Conservation (phyloP, 768 basidiomycete species). For the Phanerochaete sordida region DNA sequence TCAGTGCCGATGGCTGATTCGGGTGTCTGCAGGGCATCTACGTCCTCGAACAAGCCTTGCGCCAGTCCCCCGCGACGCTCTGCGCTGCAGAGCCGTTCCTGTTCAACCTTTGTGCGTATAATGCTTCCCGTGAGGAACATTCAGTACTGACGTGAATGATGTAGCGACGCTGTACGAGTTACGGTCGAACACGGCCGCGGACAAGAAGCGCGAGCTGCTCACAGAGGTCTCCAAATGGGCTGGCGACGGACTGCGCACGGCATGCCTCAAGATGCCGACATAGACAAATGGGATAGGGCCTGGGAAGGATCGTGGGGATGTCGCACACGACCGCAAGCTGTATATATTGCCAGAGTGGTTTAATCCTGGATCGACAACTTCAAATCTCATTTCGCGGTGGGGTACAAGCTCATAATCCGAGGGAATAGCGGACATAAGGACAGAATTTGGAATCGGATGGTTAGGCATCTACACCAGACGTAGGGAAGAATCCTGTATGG, state of each 20-base stretch:
- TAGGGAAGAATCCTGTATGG: not conserved
- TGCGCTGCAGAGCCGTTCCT: conserved; percentile 79
- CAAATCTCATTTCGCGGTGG: no score
- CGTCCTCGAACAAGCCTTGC: conserved; percentile 60
- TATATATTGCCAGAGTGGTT: no score
- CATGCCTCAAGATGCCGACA: conserved; percentile 73
- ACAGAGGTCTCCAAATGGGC: conserved; percentile 82
- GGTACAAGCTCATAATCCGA: no score
- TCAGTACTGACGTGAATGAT: not conserved
- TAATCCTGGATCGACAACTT: no score
- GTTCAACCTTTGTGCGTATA: conserved; percentile 72
- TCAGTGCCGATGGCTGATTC: not conserved
- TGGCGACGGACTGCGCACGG: conserved; percentile 75
- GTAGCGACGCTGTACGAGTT: conserved; percentile 83
- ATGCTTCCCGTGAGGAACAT: not conserved
- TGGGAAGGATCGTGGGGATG: no score
- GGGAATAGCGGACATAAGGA: no score
- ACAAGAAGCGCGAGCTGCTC: conserved; percentile 73
- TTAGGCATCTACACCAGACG: not conserved
- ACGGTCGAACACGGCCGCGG: conserved; percentile 64
- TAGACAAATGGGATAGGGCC: conserved; percentile 16
- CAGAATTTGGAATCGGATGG: no score
- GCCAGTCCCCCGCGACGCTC: conserved; percentile 62
- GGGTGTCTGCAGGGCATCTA: conserved; percentile 55
- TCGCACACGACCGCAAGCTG: no score